Base-by-base conservation (phyloP, 75 land plant species). In the Cryptomeria japonica region DNA sequence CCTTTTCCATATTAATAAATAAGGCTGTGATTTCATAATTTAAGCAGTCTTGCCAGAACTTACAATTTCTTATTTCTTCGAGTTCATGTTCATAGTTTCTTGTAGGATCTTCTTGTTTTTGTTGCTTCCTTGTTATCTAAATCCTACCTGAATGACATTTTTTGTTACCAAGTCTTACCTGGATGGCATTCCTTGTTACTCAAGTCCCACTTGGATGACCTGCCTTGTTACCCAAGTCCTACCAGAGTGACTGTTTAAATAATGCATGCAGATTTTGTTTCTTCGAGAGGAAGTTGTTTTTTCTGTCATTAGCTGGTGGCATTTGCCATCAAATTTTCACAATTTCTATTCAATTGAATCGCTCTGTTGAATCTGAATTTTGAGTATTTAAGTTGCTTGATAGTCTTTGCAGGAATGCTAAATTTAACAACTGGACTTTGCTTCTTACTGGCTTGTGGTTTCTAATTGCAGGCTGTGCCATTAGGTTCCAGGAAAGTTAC, bases 391-490 rank as follows among this genome's bases (percentile, higher is more conserved):
- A 41, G 84, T 13, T 82, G 84, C 28, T n/a, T n/a, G 49, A n/a
- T 46, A n/a, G 5, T 82, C 51, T 44, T 31, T 28, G 46, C 13
- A 46, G 46, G 34, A 28, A 42, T 42, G 2, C 4, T 31, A 80
- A 80, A 80, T 11, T 9, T 44, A 80, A 80, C 38, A 39, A 78
- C 12, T 78, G 44, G 44, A 41, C 22, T 79, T 38, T 1, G 31
- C 73, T 56, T 85, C 15, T 16, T 19, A 56, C 76, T 56, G 42
- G 12, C 78, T 85, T 56, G 86, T 53, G n/a, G 36, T 85, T 36
- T 73, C 34, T 38, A 83, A 12, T 36, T 93, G 80, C 92, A 97
- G 99, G 99, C 97, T 86, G 99, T 97, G 86, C 95, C 99, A 84
- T 89, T 96, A 15, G 95, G 98, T 91, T 89, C 96, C 32, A 90